A percentile compares a stretch with the other conserved stretches of the same genome.
Conservation (phyloP, 306 rosid species). For the Vicia villosa region DNA sequence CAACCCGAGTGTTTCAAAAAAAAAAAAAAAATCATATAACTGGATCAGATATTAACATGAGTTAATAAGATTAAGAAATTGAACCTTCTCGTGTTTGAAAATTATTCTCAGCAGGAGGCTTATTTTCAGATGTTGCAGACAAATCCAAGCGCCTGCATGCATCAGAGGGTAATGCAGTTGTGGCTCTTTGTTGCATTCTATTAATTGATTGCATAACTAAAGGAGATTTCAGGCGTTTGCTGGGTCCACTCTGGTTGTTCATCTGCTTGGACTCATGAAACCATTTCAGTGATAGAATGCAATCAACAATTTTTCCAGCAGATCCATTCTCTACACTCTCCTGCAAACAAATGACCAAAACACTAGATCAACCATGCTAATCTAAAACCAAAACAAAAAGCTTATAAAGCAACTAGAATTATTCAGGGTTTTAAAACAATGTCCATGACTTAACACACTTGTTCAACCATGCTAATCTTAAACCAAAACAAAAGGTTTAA, state of each 20-base stretch:
- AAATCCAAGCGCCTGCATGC: conserved; percentile 76
- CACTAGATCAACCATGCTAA: conserved; percentile 21
- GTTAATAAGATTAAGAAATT: conserved; percentile 16
- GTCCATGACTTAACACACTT: neutral
- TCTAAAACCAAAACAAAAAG: neutral
- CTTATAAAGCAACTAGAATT: neutral
- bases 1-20: too few relatives aligned
- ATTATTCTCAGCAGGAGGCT: conserved; percentile 40
- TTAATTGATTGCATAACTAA: conserved; percentile 50
- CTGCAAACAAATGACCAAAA: conserved; percentile 49
- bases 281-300: conserved; percentile 75
- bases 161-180: conserved; percentile 53
- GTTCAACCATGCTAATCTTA: conserved; percentile 22
- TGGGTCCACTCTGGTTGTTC: conserved; percentile 52
- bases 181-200: conserved; percentile 58
- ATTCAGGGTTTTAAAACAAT: neutral
- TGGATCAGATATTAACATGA: neutral
- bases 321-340: conserved; percentile 76
- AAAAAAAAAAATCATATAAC: too few relatives aligned
- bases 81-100: conserved; percentile 64
- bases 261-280: conserved; percentile 68
- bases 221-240: conserved; percentile 70
- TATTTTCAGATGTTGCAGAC: conserved; percentile 55
- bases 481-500: neutral
- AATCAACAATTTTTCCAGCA: conserved; percentile 75